Evolutionary conservation across 1,284 basidiomycete species (phyloP), one percentile per base, ranked within the genome.

Genomic region (Pterula multifida): DNA sequence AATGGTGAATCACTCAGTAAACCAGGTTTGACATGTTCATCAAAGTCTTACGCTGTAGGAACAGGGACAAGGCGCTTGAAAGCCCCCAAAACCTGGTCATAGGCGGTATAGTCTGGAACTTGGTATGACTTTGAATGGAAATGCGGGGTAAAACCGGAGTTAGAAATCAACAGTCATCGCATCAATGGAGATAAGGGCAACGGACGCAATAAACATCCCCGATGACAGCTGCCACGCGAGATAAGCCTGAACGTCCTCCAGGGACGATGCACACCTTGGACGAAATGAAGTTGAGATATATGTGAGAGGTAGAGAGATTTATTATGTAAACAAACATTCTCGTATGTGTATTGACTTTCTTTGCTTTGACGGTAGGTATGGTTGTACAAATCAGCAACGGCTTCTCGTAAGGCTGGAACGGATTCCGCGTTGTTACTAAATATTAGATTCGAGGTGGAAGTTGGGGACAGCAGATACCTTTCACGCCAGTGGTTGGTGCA

Each of bases 1-100:
- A 22, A 42, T 49, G 45, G 25, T 45, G 39, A 55, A 24, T 48
- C n/a, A n/a, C n/a, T n/a, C n/a, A n/a, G n/a, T n/a, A n/a, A n/a
- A n/a, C n/a, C n/a, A 51, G 49, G 13, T 51, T 23, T 52, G 35
- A 24, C 28, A 36, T 21, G 28, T 49, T 25, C 39, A 45, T 52
- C 48, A 25, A 51, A 50, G 55, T 72, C 80, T 62, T 61, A 88
- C 85, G 80, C 81, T 45, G 89, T 90, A 3, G 92, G 90, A 25
- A 95, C 87, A 0, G 92, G 91, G 4, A 96, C 85, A 32, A 96
- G 78, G 26, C 88, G 76, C 61, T 81, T 90, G 72, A 96, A 95
- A 0, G 88, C 87, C 45, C 85, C 81, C 47, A 96, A 71, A 48
- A 93, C 81, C 66, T 92, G 85, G 66, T 85, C 83, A 55, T 86